phyloP scores from a whole-genome alignment of 2,329 filamentous ascomycete species.

The Phyllosticta capitalensis region DNA sequence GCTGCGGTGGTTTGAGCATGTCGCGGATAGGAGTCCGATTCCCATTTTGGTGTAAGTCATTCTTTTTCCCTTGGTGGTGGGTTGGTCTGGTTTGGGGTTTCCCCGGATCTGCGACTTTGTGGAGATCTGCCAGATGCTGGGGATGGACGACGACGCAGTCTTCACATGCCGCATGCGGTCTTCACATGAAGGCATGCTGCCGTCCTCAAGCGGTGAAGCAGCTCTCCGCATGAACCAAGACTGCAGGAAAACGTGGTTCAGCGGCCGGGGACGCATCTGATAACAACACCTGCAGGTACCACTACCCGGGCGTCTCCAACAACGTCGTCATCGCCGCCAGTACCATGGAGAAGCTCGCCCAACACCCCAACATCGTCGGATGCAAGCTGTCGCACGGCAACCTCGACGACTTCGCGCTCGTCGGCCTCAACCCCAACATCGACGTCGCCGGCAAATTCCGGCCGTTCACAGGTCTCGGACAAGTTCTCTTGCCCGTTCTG shows the following conservation, averaged over 20 bases:
- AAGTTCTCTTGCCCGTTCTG: conserved; percentile 51
- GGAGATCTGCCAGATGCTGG: too few species aligned
- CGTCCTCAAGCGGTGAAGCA: neutral
- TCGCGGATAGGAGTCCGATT: conserved; percentile 47
- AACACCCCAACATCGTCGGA: conserved; percentile 53
- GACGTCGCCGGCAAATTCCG: conserved; percentile 42
- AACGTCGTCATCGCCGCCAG: conserved; percentile 46
- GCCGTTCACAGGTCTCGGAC: conserved; percentile 51
- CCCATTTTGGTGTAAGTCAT: conserved; percentile 45
- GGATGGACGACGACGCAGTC: too few species aligned
- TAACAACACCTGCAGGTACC: conserved; percentile 35
- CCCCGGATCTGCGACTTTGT: too few species aligned
- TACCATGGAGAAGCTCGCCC: conserved; percentile 45
- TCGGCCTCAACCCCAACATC: conserved; percentile 45
- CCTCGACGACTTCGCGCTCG: conserved; percentile 47
- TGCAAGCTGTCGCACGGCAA: conserved; percentile 57
- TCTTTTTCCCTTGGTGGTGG: neutral
- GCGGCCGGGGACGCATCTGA: neutral
- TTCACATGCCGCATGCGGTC: neutral
- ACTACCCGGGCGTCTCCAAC: conserved; percentile 55
- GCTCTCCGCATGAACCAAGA: too few species aligned
- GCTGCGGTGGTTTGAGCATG: conserved; percentile 41
- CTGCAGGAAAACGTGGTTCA: too few species aligned
- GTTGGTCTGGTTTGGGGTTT: too few species aligned
- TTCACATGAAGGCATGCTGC: neutral